Base-by-base conservation (phyloP, 176 grass and related monocot genomes). In the Oryza longistaminata region DNA sequence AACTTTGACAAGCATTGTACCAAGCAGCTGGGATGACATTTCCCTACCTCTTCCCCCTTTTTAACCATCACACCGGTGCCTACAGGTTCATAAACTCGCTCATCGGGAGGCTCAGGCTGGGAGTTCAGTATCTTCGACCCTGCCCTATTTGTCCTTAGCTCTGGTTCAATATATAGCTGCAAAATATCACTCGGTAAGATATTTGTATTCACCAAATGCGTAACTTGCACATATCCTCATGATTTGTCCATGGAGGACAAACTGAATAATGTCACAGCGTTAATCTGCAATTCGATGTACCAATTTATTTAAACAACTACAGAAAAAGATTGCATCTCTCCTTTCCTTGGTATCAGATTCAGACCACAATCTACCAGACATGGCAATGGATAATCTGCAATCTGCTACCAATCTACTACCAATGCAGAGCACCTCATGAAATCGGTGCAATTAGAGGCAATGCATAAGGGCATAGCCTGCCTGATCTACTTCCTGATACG, bases 151-250 rank as follows among this genome's bases (percentile, higher is more conserved):
- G 90, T 95, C 68, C 46, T 67, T 72, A 95, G 43, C 76, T 91
- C 90, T 15, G 86, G 90, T 60, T 95, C 93, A 50, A 95, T 78
- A 70, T 79, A 82, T n/a, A 95, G 42, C 93, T 95, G 84, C 68
- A 72, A 77, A 64, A 39, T 52, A 72, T 0, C 55, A 78, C 31
- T 45, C 22, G 31, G 25, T 24, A 73, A 27, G 21, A 52, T 37
- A 11, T 52, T 12, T 53, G 11, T 27, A 71, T 62, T 24, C 39
- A 40, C n/a, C 37, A 70, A 25, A 25, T 21, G 37, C 26, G 25
- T 73, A 35, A 15, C 24, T 66, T 9, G 7, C 10, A 22, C 53
- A 37, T 9, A 34, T 45, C n/a, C 70, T 15, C 5, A 61, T 37
- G 25, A 2, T 61, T 5, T 62, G n/a, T 62, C 21, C 8, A 62